Evolutionary conservation across 352 stramenopile species (phyloP).

Genomic region (Phytopythium mirpurense): DNA sequence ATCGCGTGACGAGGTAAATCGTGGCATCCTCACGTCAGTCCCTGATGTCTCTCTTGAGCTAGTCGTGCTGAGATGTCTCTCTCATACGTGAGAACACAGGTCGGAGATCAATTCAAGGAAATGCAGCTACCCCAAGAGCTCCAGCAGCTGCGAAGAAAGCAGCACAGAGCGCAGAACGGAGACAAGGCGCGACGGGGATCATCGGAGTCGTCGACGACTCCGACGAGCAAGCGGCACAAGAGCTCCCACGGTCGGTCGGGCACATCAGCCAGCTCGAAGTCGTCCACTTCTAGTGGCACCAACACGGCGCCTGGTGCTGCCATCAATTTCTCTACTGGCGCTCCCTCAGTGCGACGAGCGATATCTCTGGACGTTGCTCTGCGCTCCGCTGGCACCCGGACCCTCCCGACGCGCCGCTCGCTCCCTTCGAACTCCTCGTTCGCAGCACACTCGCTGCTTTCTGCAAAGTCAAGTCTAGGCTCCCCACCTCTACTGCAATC

Average conservation of each 20-base stretch:
- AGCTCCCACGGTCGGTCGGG: slow-evolving; percentile 8
- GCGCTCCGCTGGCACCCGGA: not conserved
- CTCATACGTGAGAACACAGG: slow-evolving; percentile 5
- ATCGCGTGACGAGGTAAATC: slow-evolving; percentile 13
- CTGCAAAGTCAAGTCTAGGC: not conserved
- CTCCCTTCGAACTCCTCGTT: not conserved
- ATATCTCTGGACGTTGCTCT: not conserved
- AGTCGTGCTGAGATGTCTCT: not conserved
- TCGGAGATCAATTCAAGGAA: slow-evolving; percentile 40
- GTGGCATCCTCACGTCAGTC: no score
- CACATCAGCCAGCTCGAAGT: not conserved
- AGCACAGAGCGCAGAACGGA: slow-evolving; percentile 8
- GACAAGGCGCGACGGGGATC: not conserved
- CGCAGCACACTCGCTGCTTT: not conserved
- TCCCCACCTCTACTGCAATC: not conserved
- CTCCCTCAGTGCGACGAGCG: not conserved
- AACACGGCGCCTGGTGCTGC: not conserved
- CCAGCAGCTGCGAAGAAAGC: slow-evolving; percentile 12
- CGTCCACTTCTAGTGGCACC: not conserved
- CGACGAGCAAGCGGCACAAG: slow-evolving; percentile 7
- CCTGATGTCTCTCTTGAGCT: no score
- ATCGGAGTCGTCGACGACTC: not conserved
- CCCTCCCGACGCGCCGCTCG: not conserved
- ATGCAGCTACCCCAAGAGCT: slow-evolving; percentile 18
- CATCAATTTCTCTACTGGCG: not conserved